Percentiles rank a stretch among this genome's conserved stretches.
These are phyloP conservation scores for Onygenales sp. DNA, from an alignment of 2,329 filamentous ascomycete genomes.

Conservation along the genomic window DNA sequence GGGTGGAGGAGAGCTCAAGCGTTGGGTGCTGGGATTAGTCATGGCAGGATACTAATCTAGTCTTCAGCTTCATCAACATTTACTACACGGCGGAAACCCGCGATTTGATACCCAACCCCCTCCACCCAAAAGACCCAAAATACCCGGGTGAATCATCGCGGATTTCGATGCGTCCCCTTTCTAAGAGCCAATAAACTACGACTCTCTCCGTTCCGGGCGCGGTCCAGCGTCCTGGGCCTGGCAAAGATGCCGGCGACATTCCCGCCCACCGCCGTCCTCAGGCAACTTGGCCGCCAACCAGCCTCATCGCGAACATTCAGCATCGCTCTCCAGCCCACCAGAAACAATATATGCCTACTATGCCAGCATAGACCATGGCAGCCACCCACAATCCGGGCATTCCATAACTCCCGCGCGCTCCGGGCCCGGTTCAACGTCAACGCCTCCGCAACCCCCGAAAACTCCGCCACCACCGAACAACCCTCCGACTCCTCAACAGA, in stretches of 20 bases:
- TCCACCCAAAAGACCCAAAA: too few species aligned
- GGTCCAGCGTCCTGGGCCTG: background rate
- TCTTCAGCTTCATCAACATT: too few species aligned
- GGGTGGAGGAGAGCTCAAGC: too few species aligned
- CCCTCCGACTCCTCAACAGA: background rate
- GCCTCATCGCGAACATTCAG: background rate
- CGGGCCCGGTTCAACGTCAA: background rate
- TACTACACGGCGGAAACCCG: too few species aligned
- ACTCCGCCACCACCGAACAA: constrained; percentile 1
- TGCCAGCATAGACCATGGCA: background rate
- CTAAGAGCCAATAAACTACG: too few species aligned
- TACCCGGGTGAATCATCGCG: too few species aligned
- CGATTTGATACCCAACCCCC: too few species aligned
- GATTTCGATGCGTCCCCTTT: too few species aligned
- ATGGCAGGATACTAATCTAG: too few species aligned
- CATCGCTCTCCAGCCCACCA: background rate
- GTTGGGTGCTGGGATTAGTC: too few species aligned
- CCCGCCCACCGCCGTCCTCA: background rate
- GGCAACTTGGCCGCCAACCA: background rate
- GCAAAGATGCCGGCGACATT: background rate
- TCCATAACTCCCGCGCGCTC: background rate
- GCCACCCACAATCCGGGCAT: background rate
- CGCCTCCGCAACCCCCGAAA: constrained; percentile 2
- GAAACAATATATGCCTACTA: constrained; percentile 2
- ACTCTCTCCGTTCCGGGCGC: background rate